Conservation (phyloP, 495 filamentous ascomycete species). For the Penicillium silybi region DNA sequence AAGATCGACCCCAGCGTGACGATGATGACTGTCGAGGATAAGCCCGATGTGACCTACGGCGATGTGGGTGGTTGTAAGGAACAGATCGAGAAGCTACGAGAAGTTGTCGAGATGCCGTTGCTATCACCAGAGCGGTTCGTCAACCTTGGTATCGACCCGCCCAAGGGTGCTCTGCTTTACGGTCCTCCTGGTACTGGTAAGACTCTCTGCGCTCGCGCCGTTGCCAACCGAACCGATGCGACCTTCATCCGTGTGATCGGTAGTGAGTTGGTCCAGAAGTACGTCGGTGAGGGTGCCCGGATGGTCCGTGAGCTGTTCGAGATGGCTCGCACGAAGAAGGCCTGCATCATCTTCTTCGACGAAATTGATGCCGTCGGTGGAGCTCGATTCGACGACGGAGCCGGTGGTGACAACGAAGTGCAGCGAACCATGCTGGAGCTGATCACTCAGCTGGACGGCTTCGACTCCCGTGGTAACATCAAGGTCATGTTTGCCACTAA, state of each 20-base stretch:
- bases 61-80: constrained; percentile 99
- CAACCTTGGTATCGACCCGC: constrained; percentile 95
- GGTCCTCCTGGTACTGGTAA: constrained; percentile 97
- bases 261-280: constrained; percentile 95
- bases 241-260: constrained; percentile 99
- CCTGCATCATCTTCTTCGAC: constrained; percentile 99
- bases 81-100: constrained; percentile 97
- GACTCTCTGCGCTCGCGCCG: constrained; percentile 94
- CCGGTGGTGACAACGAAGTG: constrained; percentile 98
- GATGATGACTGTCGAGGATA: constrained; percentile 99
- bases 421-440: constrained; percentile 98
- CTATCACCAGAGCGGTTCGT: constrained; percentile 96
- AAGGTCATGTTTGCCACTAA: constrained; percentile 99
- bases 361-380: constrained; percentile 98
- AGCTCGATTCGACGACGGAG: constrained; percentile 97
- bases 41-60: constrained; percentile 98
- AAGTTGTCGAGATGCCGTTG: constrained; percentile 97
- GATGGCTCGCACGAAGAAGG: constrained; percentile 99
- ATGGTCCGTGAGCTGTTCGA: constrained; percentile 99
- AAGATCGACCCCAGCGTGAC: constrained; percentile 99
- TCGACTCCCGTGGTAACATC: constrained; percentile 96
- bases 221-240: constrained; percentile 95
- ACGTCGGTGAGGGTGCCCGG: constrained; percentile 93
- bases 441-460: constrained; percentile 96
- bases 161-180: constrained; percentile 95